Percentiles rank a stretch among this genome's conserved stretches.
Conservation (phyloP, 2,329 filamentous ascomycete species). For the Arthrobotrys entomopaga region DNA sequence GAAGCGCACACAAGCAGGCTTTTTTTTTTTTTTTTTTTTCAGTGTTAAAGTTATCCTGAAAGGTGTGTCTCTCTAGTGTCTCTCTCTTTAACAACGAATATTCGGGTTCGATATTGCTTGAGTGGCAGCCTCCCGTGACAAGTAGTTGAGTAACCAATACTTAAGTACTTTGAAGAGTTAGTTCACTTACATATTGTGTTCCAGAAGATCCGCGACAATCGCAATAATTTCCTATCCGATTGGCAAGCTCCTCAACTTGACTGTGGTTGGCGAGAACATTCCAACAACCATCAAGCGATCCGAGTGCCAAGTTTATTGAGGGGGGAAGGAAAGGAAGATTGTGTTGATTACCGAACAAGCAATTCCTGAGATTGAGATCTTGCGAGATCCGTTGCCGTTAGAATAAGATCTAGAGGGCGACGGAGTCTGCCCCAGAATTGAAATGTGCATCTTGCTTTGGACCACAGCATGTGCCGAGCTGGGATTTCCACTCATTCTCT, state of each 20-base stretch:
- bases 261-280: conserved; percentile 52
- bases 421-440: neutral
- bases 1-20: neutral
- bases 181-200: too few relatives aligned
- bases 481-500: conserved; percentile 74
- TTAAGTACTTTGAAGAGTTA: too few relatives aligned
- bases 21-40: neutral
- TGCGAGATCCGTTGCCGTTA: neutral
- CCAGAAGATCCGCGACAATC: too few relatives aligned
- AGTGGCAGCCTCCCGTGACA: too few relatives aligned
- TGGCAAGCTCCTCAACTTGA: too few relatives aligned
- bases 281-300: conserved; percentile 28
- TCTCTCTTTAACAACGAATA: too few relatives aligned
- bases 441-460: conserved; percentile 85
- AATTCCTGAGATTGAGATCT: neutral
- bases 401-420: neutral
- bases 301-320: too few relatives aligned
- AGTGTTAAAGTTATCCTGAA: too few relatives aligned
- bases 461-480: conserved; percentile 76
- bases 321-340: conserved; percentile 9
- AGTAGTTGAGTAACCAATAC: too few relatives aligned
- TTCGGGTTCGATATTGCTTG: too few relatives aligned
- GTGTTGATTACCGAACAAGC: neutral
- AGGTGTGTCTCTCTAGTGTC: too few relatives aligned
- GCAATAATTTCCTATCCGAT: too few relatives aligned